Base-by-base conservation (phyloP, 2,329 filamentous ascomycete species). In the Fusarium sacchari region DNA sequence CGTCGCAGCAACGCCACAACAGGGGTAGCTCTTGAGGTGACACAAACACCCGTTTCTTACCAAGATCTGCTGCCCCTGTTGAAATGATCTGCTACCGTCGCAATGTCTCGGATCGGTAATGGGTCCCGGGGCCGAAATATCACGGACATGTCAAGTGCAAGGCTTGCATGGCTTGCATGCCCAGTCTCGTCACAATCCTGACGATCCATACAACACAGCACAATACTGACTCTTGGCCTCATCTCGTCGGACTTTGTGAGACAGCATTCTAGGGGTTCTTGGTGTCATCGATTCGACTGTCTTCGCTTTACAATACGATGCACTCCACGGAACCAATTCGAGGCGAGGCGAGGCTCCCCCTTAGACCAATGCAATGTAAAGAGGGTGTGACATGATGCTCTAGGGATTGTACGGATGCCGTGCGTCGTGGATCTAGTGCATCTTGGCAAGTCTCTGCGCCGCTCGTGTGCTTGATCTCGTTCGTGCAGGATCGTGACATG, bases 121-220 rank as follows among this genome's bases (percentile, higher is more conserved):
- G 52, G 58, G 18, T 55, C 24, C 44, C 49, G 52, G 59, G 71
- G 59, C 71, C 71, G 71, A 73, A 74, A 67, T 64, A 69, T 74
- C 57, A 57, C 71, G 71, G 72, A 66, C 64, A 56, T 55, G 28
- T 39, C 46, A 55, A 49, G 42, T 67, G 65, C 39, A 42, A 22
- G 49, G 49, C 30, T 40, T 63, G 11, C 39, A 28, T 30, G 53
- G 64, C 63, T 65, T 30, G 39, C 52, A 60, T 32, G 34, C 15
- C 2, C 37, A 60, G 63, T 37, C 50, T 72, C 49, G 43, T 56
- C 69, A 36, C 63, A 46, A 36, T 30, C 42, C 57, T 64, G 52
- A 14, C 15, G 32, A 26, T 28, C n/a, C 30, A 55, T 34, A 24
- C 36, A 32, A 47, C 18, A 55, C 26, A 28, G 37, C n/a, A 24